Base-by-base conservation (phyloP, 2,329 filamentous ascomycete genomes). In the Aspergillus costaricaensis region DNA sequence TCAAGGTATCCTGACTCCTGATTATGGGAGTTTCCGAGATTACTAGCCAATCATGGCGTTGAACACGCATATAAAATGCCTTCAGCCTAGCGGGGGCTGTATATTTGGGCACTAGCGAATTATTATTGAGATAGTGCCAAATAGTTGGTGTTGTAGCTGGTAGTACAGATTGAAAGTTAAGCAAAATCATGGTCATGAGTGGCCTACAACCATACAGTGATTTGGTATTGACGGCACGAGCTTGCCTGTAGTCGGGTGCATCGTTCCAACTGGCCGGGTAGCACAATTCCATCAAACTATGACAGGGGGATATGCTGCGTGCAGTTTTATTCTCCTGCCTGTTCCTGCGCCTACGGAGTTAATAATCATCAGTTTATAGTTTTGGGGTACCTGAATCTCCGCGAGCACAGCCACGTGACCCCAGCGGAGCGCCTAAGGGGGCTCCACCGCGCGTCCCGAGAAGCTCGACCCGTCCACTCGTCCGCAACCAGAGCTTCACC, bases 401-500 rank as follows among this genome's bases (percentile, higher is more conserved):
- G 30, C n/a, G n/a, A 15, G 7, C n/a, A 25, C n/a, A 27, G 5
- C 23, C 47, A 50, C 47, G 47, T 50, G 47, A 50, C 25, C 25
- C 32, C 4, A 8, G 47, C 25, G 25, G 39, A 49, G 49, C 54
- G 54, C 48, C 54, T 23, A n/a, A 30, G 38, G 53, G 38, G 38
- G 58, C 38, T 55, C 54, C 58, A 55, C 52, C 51, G 51, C 57
- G 57, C 56, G 57, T 55, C 44, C 32, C 17, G 51, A 32, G 19
- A 27, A 52, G 39, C 51, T 59, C 48, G 56, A 58, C 36, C 41
- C 54, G 39, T 56, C 41, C 41, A 44, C 41, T 44, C 41, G 10
- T 48, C 44, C 21, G 53, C 57, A 59, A 55, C 50, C 51, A 59
- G 48, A 59, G 57, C 57, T 51, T 55, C 57, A 59, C 30, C 25